Base-by-base conservation (phyloP, 2,329 filamentous ascomycete genomes). In the Stemphylium lycopersici region DNA sequence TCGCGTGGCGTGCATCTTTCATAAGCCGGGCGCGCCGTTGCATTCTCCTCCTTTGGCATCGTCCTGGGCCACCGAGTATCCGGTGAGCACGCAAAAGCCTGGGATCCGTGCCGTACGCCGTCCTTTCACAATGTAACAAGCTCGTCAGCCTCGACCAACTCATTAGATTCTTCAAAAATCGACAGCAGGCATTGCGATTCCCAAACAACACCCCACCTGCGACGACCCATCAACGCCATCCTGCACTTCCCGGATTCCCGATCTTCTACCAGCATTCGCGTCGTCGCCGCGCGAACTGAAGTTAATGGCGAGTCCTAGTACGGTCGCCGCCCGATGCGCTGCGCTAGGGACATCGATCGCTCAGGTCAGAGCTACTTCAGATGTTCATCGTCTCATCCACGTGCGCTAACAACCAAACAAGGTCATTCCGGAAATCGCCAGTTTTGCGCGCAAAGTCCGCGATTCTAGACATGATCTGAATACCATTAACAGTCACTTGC, bases 401-500 rank as follows among this genome's bases (percentile, higher is more conserved):
- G 55, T 42, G 48, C 48, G 42, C 59, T 67, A 48, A 69, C 26
- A 22, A 6, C 32, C 40, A 32, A 33, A 46, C 3, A 31, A 73
- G 71, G 64, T 70, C 16, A 67, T 72, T 42, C 63, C 61, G 26
- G 67, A 70, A 47, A 61, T 69, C 43, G 62, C 59, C 41, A 63
- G 58, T 37, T 71, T 73, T 51, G 69, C 68, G 26, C 65, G 71
- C n/a, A 65, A 61, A 56, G 52, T 67, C 20, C 71, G 71, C 49
- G 65, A 71, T 46, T 64, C 69, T 13, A 62, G 71, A 38, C 62
- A 71, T 46, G 68, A 72, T n/a, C 61, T 72, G 26, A 72, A 70
- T 45, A 60, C 61, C 7, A 67, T 73, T 51, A 72, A 67, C 44
- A 59, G 61, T 33, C 64, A 72, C 34, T 62, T 73, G 26, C 54